Evolutionary conservation across 805 yeast species (phyloP).

Genomic region (Ogataea chonburiensis): DNA sequence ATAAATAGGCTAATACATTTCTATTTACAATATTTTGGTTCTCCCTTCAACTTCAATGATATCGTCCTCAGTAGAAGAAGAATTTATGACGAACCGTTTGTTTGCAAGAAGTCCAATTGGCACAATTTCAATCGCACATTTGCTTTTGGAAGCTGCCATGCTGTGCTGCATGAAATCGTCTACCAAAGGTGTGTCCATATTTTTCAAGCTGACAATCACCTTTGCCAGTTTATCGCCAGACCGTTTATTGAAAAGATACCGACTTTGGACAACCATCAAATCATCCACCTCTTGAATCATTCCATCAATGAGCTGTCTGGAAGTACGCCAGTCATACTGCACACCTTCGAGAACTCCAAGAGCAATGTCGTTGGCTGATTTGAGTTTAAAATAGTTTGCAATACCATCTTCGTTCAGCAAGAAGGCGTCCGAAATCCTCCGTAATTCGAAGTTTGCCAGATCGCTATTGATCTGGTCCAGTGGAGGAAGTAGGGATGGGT

Average conservation of each 20-base stretch:
- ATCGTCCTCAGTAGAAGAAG: slow-evolving; percentile 25
- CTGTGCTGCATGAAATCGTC: slow-evolving; percentile 27
- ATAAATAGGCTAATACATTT: slow-evolving; percentile 12
- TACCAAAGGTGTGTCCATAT: slow-evolving; percentile 19
- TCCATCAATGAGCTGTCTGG: slow-evolving; percentile 21
- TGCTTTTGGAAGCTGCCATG: slow-evolving; percentile 25
- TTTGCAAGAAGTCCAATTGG: slow-evolving; percentile 22
- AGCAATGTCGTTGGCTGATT: slow-evolving; percentile 26
- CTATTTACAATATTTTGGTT: slow-evolving; percentile 21
- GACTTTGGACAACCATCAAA: slow-evolving; percentile 29
- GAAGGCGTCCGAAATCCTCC: slow-evolving; percentile 33
- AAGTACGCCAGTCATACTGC: slow-evolving; percentile 26
- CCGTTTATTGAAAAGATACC: slow-evolving; percentile 29
- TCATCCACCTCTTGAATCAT: slow-evolving; percentile 25
- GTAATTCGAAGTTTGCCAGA: slow-evolving; percentile 32
- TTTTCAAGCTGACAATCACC: slow-evolving; percentile 25
- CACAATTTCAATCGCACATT: slow-evolving; percentile 28
- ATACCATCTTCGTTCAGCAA: slow-evolving; percentile 32
- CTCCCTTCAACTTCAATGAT: slow-evolving; percentile 32
- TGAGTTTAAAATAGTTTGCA: slow-evolving; percentile 25
- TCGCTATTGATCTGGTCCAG: slow-evolving; percentile 30
- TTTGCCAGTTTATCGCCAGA: slow-evolving; percentile 26
- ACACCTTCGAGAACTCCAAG: slow-evolving; percentile 32
- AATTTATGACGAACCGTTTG: slow-evolving; percentile 26
- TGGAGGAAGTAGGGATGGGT: slow-evolving; percentile 22